phyloP scores from a whole-genome alignment of 768 basidiomycete species.

The Clitopilus hobsonii region DNA sequence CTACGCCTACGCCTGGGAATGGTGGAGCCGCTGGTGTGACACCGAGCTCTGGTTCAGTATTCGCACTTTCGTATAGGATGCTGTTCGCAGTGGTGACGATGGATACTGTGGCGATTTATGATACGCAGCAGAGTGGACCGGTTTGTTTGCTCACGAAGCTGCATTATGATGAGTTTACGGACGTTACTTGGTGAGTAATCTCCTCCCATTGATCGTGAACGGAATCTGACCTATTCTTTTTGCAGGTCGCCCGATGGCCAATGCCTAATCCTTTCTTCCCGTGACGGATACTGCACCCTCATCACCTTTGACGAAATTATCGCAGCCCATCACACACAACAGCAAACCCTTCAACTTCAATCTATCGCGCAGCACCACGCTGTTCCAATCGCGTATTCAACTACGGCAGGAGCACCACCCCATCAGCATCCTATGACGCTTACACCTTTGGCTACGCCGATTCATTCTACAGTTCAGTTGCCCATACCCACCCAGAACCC shows the following conservation, averaged over 20 bases:
- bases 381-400: constrained; percentile 47
- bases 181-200: constrained; percentile 79
- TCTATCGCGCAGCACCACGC: constrained; percentile 86
- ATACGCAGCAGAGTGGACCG: constrained; percentile 93
- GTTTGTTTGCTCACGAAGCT: constrained; percentile 89
- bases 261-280: constrained; percentile 82
- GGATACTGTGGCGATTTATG: constrained; percentile 92
- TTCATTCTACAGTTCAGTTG: constrained; percentile 14
- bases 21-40: constrained; percentile 1
- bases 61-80: constrained; percentile 91
- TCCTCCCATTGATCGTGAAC: not conserved
- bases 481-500: constrained; percentile 17
- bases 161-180: constrained; percentile 98
- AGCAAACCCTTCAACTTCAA: constrained; percentile 85
- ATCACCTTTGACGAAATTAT: constrained; percentile 94
- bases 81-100: constrained; percentile 94
- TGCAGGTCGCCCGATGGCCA: constrained; percentile 94
- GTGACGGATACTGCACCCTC: constrained; percentile 97
- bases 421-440: constrained; percentile 23
- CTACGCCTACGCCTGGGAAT: constrained; percentile 5
- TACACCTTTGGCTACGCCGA: constrained; percentile 33
- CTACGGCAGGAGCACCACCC: constrained; percentile 17
- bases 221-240: constrained; percentile 2
- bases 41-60: constrained; percentile 56
- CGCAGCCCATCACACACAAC: constrained; percentile 83